Conservation (phyloP, 768 basidiomycete genomes). For the Phanerochaete carnosa region DNA sequence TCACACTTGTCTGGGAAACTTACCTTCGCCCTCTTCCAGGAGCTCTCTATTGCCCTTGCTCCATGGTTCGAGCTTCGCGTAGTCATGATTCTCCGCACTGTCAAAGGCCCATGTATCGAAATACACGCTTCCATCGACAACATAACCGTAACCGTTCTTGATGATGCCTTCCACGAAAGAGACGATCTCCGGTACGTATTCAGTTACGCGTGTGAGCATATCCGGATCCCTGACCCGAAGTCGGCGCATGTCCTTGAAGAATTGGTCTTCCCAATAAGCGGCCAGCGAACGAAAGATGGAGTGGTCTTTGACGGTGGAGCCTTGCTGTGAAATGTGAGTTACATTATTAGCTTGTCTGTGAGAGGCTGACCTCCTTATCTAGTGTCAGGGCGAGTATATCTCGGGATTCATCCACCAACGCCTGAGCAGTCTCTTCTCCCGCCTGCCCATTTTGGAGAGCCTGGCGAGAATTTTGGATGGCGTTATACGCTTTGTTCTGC, state of each 20-base stretch:
- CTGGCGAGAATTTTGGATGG: slow-evolving; percentile 48
- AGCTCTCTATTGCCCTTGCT: slow-evolving; percentile 91
- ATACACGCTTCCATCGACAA: slow-evolving; percentile 80
- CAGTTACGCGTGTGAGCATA: slow-evolving; percentile 90
- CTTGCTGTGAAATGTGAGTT: slow-evolving; percentile 45
- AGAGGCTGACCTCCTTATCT: slow-evolving; percentile 60
- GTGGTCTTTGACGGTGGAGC: slow-evolving; percentile 80
- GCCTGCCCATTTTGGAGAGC: slow-evolving; percentile 39
- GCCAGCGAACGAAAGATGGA: slow-evolving; percentile 80
- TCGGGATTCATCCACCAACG: slow-evolving; percentile 67
- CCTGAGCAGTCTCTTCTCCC: slow-evolving; percentile 42
- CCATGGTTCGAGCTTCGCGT: slow-evolving; percentile 95
- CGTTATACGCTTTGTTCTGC: slow-evolving; percentile 49
- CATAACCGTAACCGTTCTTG: slow-evolving; percentile 80
- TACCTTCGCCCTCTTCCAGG: slow-evolving; percentile 91
- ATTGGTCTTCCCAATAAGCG: slow-evolving; percentile 84
- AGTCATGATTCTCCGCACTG: slow-evolving; percentile 69
- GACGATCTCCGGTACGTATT: slow-evolving; percentile 95
- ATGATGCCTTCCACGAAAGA: slow-evolving; percentile 83
- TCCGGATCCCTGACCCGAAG: slow-evolving; percentile 86
- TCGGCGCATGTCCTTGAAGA: slow-evolving; percentile 91
- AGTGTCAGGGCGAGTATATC: slow-evolving; percentile 74
- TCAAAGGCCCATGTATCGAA: slow-evolving; percentile 88
- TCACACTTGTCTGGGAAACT: slow-evolving; percentile 2
- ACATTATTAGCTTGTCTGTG: background rate